Percentiles rank a stretch among this genome's conserved stretches.
Conservation (phyloP, 2,329 filamentous ascomycete genomes). For the Claviceps purpurea region DNA sequence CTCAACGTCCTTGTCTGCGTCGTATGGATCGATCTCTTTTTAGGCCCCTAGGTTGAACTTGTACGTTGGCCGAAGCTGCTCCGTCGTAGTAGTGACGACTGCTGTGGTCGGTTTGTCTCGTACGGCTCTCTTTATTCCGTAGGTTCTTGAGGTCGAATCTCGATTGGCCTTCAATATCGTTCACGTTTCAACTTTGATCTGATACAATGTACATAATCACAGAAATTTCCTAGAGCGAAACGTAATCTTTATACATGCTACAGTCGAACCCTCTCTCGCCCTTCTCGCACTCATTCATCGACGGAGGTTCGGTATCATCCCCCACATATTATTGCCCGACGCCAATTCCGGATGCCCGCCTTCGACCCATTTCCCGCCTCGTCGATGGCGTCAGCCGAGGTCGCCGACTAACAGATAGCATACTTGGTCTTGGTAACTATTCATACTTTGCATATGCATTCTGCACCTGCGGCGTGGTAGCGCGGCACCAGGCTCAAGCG, state of each 20-base stretch:
- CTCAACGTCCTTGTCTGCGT: conserved; percentile 15
- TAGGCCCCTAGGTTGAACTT: conserved; percentile 17
- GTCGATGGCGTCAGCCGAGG: background rate
- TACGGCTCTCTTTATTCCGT: background rate
- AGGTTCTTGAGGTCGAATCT: no score
- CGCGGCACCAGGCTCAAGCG: background rate
- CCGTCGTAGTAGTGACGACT: conserved; percentile 5
- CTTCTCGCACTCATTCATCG: background rate
- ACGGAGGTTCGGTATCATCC: background rate
- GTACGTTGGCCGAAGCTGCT: conserved; percentile 7
- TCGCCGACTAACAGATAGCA: background rate
- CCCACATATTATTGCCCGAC: conserved; percentile 1
- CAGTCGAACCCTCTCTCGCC: background rate
- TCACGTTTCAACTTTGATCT: no score
- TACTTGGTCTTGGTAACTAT: no score
- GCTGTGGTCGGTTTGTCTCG: conserved; percentile 4
- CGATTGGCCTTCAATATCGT: no score
- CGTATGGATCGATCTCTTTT: conserved; percentile 17
- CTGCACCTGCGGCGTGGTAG: background rate
- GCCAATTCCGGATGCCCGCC: background rate
- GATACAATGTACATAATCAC: background rate
- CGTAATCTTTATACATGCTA: background rate
- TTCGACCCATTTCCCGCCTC: background rate
- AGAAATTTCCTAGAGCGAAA: background rate
- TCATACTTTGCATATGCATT: no score